These are phyloP conservation scores for Corymbia maculata DNA, from an alignment of 345 rosid species.

Conservation along the genomic window DNA sequence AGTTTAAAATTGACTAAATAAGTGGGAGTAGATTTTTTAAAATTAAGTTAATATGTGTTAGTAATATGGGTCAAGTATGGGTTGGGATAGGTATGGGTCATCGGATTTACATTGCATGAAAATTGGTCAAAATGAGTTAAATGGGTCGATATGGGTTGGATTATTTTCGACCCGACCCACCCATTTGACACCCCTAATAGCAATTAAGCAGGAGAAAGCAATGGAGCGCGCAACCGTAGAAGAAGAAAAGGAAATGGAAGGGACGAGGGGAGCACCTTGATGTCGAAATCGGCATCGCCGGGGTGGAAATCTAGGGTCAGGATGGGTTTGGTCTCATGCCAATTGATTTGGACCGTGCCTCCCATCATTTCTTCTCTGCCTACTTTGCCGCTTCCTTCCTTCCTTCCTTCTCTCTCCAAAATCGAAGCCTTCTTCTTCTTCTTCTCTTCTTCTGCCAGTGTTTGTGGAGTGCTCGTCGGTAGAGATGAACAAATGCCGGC, in stretches of 20 bases:
- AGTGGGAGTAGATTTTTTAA: too few species aligned
- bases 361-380: constrained; percentile 45
- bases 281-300: constrained; percentile 92
- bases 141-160: too few species aligned
- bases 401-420: not conserved
- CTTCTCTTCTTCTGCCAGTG: not conserved
- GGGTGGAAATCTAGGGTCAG: constrained; percentile 88
- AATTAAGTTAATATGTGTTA: too few species aligned
- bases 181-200: too few species aligned
- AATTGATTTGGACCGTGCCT: constrained; percentile 87
- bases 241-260: not conserved
- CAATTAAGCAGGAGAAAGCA: not conserved
- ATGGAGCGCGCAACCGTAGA: not conserved
- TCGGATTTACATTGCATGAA: too few species aligned
- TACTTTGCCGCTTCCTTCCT: not conserved
- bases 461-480: not conserved
- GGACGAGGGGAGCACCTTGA: constrained; percentile 41
- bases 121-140: too few species aligned
- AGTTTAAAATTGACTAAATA: too few species aligned
- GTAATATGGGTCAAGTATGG: too few species aligned
- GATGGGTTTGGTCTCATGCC: constrained; percentile 89
- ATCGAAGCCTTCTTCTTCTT: not conserved
- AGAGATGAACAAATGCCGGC: not conserved
- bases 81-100: too few species aligned
- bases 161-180: too few species aligned